These are phyloP conservation scores for Euphorbia celastroides DNA, from an alignment of 441 rosid species.

Conservation along the genomic window DNA sequence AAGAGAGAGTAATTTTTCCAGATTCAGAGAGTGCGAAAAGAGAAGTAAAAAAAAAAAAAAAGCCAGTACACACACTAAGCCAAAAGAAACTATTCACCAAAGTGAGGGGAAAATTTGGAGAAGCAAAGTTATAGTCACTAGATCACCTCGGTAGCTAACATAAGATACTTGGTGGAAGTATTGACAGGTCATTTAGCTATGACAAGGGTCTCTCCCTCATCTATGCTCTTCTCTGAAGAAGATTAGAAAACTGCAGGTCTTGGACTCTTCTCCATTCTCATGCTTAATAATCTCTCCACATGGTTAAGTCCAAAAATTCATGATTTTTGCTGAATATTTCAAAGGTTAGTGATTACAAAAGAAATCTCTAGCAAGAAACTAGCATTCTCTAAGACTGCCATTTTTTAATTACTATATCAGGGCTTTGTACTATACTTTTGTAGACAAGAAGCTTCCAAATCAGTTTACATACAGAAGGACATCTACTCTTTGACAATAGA, in stretches of 20 bases:
- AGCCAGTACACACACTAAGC: neutral
- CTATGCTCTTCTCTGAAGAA: neutral
- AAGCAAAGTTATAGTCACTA: neutral
- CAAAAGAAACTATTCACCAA: neutral
- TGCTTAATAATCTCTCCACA: neutral
- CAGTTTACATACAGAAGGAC: neutral
- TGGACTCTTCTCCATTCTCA: neutral
- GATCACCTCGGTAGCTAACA: neutral
- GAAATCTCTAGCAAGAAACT: neutral
- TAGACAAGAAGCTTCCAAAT: neutral
- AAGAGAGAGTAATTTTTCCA: neutral
- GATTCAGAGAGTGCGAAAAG: neutral
- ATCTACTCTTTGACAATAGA: neutral
- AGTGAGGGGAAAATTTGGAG: neutral
- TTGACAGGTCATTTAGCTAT: neutral
- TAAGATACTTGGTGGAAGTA: neutral
- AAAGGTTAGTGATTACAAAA: neutral
- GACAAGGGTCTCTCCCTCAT: neutral
- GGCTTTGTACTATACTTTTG: neutral
- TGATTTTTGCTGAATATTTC: neutral
- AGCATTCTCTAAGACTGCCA: conserved; percentile 2
- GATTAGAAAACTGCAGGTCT: neutral
- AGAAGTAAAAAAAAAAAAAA: neutral
- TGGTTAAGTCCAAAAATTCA: neutral
- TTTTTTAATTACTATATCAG: neutral